Conservation (phyloP, 2,329 filamentous ascomycete genomes). For the Domatiomyces catenatus region DNA sequence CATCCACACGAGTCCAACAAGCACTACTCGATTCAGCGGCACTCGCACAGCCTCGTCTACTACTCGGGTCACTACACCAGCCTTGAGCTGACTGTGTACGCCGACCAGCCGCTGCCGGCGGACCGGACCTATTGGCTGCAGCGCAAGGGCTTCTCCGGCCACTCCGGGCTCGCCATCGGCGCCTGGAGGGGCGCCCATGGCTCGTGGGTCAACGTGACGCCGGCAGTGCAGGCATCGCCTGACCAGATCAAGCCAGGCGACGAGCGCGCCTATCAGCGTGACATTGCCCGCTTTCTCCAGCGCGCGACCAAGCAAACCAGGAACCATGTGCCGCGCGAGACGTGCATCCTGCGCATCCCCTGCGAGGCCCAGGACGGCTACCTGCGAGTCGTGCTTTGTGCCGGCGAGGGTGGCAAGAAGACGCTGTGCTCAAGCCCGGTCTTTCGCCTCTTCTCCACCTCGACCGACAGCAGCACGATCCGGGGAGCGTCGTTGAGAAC, state of each 20-base stretch:
- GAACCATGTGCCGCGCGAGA: conserved; percentile 44
- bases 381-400: conserved; percentile 50
- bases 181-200: conserved; percentile 44
- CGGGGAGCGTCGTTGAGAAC: conserved; percentile 50
- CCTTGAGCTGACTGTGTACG: conserved; percentile 49
- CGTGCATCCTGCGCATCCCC: conserved; percentile 49
- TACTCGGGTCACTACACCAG: conserved; percentile 51
- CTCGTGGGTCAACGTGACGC: conserved; percentile 55
- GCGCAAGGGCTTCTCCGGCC: conserved; percentile 51
- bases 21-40: conserved; percentile 51
- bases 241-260: conserved; percentile 40
- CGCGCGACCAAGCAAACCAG: conserved; percentile 34
- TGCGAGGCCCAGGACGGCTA: conserved; percentile 51
- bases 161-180: conserved; percentile 52
- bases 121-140: conserved; percentile 52
- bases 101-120: conserved; percentile 39
- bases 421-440: conserved; percentile 50
- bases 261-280: conserved; percentile 53
- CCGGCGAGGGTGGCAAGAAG: conserved; percentile 33
- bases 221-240: conserved; percentile 31
- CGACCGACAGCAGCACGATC: conserved; percentile 43
- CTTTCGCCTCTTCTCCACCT: conserved; percentile 54
- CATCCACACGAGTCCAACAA: conserved; percentile 50
- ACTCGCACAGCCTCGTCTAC: conserved; percentile 48
- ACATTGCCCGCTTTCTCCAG: conserved; percentile 48